Percentiles rank a stretch among this genome's conserved stretches.
phyloP scores from a whole-genome alignment of 305 asterid species.

The Fraxinus angustifolia region DNA sequence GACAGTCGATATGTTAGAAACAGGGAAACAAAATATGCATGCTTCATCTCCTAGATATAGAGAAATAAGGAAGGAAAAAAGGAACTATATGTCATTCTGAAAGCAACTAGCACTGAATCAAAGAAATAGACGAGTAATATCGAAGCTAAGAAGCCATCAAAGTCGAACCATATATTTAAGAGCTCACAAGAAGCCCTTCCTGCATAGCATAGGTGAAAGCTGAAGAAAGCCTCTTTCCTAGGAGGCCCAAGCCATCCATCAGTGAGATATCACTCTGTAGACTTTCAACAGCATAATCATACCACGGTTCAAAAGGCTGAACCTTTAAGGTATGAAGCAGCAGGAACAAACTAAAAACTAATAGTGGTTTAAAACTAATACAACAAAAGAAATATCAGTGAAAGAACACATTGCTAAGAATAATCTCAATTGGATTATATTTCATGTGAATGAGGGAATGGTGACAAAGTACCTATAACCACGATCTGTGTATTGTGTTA shows the following conservation, averaged over 20 bases:
- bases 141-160: background rate
- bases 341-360: background rate
- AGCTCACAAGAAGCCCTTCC: background rate
- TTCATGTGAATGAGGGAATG: background rate
- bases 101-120: background rate
- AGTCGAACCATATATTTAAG: background rate
- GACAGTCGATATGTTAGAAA: constrained; percentile 4
- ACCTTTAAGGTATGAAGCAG: background rate
- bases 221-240: background rate
- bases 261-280: background rate
- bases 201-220: background rate
- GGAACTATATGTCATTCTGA: constrained; percentile 1
- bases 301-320: background rate
- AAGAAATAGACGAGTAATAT: background rate
- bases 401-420: background rate
- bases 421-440: background rate
- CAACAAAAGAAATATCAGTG: background rate
- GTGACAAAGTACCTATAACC: constrained; percentile 64
- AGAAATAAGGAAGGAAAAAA: background rate
- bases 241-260: constrained; percentile 8
- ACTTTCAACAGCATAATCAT: constrained; percentile 1
- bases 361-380: constrained; percentile 4
- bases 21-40: background rate
- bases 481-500: constrained; percentile 56
- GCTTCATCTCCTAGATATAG: background rate